These are phyloP conservation scores for Dictyostelium purpureum DNA, from an alignment of 78 protist genomes.

Conservation along the genomic window DNA sequence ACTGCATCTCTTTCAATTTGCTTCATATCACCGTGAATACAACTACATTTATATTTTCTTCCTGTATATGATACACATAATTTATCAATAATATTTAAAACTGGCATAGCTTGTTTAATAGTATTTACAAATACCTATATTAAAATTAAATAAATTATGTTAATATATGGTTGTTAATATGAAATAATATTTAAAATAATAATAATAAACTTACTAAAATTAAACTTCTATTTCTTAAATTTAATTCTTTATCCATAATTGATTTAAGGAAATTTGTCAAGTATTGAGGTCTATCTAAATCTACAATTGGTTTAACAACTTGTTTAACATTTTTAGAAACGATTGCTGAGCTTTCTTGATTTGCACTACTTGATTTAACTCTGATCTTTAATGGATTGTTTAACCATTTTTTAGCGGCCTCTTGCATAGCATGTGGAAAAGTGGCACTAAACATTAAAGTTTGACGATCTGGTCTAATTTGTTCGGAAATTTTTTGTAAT, in stretches of 20 bases:
- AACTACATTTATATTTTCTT: conserved; percentile 32
- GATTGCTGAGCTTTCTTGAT: conserved; percentile 29
- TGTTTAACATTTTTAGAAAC: conserved; percentile 59
- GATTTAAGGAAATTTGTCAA: not conserved
- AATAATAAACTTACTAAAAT: not conserved
- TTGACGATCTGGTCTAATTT: conserved; percentile 86
- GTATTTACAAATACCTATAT: conserved; percentile 45
- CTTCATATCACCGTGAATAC: conserved; percentile 99
- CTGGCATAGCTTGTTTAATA: conserved; percentile 24
- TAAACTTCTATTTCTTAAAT: conserved; percentile 49
- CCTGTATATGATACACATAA: not conserved
- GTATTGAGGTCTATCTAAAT: conserved; percentile 27
- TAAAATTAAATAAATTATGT: no score
- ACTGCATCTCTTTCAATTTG: conserved; percentile 97
- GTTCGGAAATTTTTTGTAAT: conserved; percentile 91
- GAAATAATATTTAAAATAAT: no score
- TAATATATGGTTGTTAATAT: no score
- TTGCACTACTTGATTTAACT: conserved; percentile 74
- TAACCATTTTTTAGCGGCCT: conserved; percentile 95
- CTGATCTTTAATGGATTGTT: conserved; percentile 66
- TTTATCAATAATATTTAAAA: conserved; percentile 3
- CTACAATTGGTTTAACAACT: conserved; percentile 13
- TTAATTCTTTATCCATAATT: conserved; percentile 7
- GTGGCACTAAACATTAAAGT: conserved; percentile 99
- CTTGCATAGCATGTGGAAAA: conserved; percentile 88